Evolutionary conservation across 2,329 filamentous ascomycete genomes (phyloP).

Genomic region (Bipolaris oryzae): DNA sequence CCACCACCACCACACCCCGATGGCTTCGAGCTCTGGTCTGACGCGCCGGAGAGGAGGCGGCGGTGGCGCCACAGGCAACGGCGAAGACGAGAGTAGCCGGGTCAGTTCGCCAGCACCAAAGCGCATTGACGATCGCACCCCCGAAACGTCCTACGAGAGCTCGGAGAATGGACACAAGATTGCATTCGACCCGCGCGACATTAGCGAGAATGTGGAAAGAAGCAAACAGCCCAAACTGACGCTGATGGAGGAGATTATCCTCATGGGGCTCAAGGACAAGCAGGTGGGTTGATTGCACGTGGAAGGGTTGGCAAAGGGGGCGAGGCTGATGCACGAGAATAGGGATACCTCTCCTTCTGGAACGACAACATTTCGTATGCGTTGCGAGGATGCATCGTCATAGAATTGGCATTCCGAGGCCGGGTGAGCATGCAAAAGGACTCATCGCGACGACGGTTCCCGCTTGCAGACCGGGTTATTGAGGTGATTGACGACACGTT

Average conservation of each 20-base stretch:
- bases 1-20: constrained; percentile 47
- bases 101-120: constrained; percentile 68
- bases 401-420: constrained; percentile 94
- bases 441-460: constrained; percentile 86
- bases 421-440: constrained; percentile 99
- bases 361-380: constrained; percentile 99
- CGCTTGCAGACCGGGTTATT: constrained; percentile 89
- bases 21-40: constrained; percentile 75
- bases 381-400: constrained; percentile 94
- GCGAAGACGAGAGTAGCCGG: constrained; percentile 67
- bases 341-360: constrained; percentile 99
- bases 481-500: constrained; percentile 96
- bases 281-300: constrained; percentile 67
- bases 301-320: constrained; percentile 11
- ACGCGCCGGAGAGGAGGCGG: constrained; percentile 71
- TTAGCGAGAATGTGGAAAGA: constrained; percentile 93
- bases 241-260: constrained; percentile 95
- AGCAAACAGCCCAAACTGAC: constrained; percentile 98
- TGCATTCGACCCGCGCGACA: constrained; percentile 94
- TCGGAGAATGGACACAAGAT: constrained; percentile 98
- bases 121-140: constrained; percentile 64
- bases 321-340: constrained; percentile 26
- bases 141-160: constrained; percentile 85
- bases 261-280: constrained; percentile 97
- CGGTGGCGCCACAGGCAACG: constrained; percentile 63